Evolutionary conservation across 306 rosid species (phyloP).

Genomic region (Senna tora): DNA sequence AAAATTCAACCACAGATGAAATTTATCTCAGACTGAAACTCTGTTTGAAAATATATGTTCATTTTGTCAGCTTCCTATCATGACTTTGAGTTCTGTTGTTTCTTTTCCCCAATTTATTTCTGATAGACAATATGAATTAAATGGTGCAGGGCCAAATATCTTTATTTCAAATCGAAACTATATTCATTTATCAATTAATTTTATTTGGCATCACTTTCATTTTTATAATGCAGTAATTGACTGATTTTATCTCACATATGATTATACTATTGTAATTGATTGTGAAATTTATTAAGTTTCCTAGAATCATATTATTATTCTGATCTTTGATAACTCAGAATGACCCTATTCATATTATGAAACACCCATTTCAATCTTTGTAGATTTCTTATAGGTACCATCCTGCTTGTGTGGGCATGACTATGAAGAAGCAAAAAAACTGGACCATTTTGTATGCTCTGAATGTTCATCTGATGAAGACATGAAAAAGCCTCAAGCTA

Average conservation of each 20-base stretch:
- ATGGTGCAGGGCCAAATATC: slow-evolving; percentile 8
- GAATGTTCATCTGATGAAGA: slow-evolving; percentile 73
- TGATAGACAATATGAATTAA: neutral
- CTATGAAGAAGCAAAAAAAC: no score
- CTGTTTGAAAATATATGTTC: no score
- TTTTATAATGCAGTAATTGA: neutral
- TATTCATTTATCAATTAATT: neutral
- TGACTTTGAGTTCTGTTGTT: neutral
- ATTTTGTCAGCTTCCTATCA: neutral
- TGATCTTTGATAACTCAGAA: slow-evolving; percentile 5
- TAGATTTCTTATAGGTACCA: no score
- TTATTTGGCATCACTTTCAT: no score
- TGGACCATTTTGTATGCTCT: slow-evolving; percentile 61
- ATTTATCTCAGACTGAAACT: no score
- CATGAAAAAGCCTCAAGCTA: slow-evolving; percentile 51
- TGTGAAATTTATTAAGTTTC: slow-evolving; percentile 1
- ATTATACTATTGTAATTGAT: neutral
- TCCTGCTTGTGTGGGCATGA: no score
- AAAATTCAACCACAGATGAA: no score
- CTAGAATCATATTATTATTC: neutral
- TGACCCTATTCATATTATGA: neutral
- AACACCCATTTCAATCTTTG: slow-evolving; percentile 28
- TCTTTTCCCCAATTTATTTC: neutral
- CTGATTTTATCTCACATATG: neutral
- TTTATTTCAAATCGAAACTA: neutral